Percentiles rank a stretch among this genome's conserved stretches.
Evolutionary conservation across 345 rosid genomes (phyloP).

Genomic region (Trapa bicornis): DNA sequence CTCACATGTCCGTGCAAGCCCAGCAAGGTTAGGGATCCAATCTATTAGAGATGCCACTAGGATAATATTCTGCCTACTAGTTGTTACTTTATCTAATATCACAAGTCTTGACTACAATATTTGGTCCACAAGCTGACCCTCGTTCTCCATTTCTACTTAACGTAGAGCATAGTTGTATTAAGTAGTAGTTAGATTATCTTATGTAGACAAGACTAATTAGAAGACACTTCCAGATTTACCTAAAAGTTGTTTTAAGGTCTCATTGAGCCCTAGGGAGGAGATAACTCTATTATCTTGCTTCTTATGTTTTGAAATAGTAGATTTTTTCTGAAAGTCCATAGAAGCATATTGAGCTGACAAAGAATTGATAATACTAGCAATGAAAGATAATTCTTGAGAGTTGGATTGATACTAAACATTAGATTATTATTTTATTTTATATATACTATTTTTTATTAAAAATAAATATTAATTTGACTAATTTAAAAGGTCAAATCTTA

Average conservation of each 20-base stretch:
- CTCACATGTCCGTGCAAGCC: conserved; percentile 94
- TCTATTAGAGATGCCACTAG: conserved; percentile 86
- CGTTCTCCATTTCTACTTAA: conserved; percentile 70
- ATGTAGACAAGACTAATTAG: neutral
- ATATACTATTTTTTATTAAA: no score
- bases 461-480: no score
- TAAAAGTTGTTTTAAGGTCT: conserved; percentile 40
- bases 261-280: conserved; percentile 30
- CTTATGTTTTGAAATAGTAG: conserved; percentile 55
- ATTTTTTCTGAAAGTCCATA: conserved; percentile 72
- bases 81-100: conserved; percentile 45
- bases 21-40: conserved; percentile 93
- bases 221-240: conserved; percentile 2
- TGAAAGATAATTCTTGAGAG: conserved; percentile 13
- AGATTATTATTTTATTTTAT: no score
- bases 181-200: neutral
- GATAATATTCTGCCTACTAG: conserved; percentile 61
- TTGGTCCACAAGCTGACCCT: conserved; percentile 64
- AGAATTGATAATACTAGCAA: conserved; percentile 13
- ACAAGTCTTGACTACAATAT: conserved; percentile 56
- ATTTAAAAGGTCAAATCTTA: no score
- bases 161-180: conserved; percentile 1
- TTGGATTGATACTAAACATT: conserved; percentile 1
- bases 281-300: conserved; percentile 33
- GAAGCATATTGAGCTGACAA: conserved; percentile 22